Evolutionary conservation across 768 basidiomycete genomes (phyloP).

Genomic region (Lentinula lateritia): DNA sequence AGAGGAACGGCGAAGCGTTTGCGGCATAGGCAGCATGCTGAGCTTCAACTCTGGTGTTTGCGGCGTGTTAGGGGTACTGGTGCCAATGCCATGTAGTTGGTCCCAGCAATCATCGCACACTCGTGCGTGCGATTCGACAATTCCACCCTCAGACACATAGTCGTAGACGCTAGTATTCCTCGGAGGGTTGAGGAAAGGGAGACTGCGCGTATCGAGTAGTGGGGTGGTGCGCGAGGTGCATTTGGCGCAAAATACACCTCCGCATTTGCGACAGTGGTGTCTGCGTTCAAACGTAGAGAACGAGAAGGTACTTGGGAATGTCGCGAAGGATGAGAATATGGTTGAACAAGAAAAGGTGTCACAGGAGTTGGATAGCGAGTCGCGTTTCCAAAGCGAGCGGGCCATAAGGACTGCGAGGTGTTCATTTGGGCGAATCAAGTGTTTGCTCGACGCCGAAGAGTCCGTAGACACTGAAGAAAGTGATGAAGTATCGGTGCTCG

Average conservation of each 20-base stretch:
- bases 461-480: not conserved
- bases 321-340: not conserved
- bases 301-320: slow-evolving; percentile 9
- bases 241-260: slow-evolving; percentile 65
- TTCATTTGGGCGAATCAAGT: slow-evolving; percentile 45
- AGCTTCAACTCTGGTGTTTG: slow-evolving; percentile 23
- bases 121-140: slow-evolving; percentile 38
- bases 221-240: slow-evolving; percentile 57
- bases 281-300: slow-evolving; percentile 71
- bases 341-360: not conserved
- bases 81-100: slow-evolving; percentile 52
- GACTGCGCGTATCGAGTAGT: slow-evolving; percentile 68
- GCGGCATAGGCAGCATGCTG: not conserved
- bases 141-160: slow-evolving; percentile 57
- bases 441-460: not conserved
- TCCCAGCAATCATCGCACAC: slow-evolving; percentile 79
- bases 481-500: not conserved
- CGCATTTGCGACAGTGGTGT: slow-evolving; percentile 85
- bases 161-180: slow-evolving; percentile 53
- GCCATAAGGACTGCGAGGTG: slow-evolving; percentile 75
- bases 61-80: not conserved
- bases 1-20: not conserved
- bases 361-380: slow-evolving; percentile 2
- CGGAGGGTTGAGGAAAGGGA: slow-evolving; percentile 68
- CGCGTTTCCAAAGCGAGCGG: slow-evolving; percentile 60